Evolutionary conservation across 768 basidiomycete genomes (phyloP), one percentile per base, ranked within the genome.

Genomic region (Guyanaporus albipodus): DNA sequence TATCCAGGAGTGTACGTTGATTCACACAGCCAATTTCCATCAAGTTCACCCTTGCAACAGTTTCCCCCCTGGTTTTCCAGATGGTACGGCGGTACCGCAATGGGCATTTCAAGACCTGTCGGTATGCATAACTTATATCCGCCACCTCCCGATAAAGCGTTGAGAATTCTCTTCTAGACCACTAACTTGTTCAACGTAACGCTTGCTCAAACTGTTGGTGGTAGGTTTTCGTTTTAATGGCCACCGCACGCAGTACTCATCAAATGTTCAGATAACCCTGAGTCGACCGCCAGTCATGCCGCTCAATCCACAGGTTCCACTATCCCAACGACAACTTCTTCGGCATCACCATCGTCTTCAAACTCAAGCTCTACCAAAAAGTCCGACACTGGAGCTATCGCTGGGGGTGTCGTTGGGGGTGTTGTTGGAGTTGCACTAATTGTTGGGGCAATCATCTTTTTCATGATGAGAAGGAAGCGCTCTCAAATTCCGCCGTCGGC

Each of bases 331-430:
- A 44, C 61, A 7, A 45, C 50, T 35, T 34, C 38, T 15, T 17
- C 64, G 12, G 49, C 61, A 17, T 39, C 55, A n/a, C 44, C 55
- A 10, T 53, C 51, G 4, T 26, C 45, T 9, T 23, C 54, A 3
- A 12, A 48, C 17, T 26, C 51, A 12, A 26, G 28, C 11, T 4
- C 59, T 19, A 24, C 44, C 27, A 50, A 31, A 18, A 44, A 11
- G n/a, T 44, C 53, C 15, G 66, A 78, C 53, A 67, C 75, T 1
- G 81, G 77, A 3, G 78, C 79, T 7, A 83, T 85, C 32, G 72
- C 77, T 3, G 82, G 81, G 2, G 79, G 78, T 17, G 83, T 85
- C 29, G 79, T 77, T 0, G 83, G 83, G 32, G 83, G 84, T n/a
- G 76, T 84, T 1, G 69, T 77, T 22, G 70, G 61, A n/a, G 46